Evolutionary conservation across 495 filamentous ascomycete genomes (phyloP).

Genomic region (Penicillium cinerascens): DNA sequence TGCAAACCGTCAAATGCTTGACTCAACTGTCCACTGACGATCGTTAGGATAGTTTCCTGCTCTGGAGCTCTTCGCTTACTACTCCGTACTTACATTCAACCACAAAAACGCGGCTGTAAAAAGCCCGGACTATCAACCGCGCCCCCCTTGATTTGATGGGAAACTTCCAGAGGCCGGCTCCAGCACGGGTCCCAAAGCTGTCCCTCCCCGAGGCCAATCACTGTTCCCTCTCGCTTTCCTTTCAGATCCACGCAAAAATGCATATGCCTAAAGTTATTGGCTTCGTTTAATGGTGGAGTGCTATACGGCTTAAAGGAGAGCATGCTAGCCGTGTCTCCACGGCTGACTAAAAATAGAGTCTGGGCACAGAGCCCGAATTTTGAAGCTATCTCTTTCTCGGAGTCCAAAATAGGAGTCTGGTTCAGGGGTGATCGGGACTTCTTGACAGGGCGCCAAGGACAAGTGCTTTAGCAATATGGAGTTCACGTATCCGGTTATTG

Average conservation of each 20-base stretch:
- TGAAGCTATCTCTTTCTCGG: background rate
- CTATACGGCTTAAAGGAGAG: background rate
- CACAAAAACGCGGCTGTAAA: background rate
- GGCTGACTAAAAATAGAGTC: slow-evolving; percentile 6
- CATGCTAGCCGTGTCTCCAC: background rate
- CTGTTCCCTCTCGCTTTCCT: background rate
- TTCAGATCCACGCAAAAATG: background rate
- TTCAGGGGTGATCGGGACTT: background rate
- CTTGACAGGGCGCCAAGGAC: background rate
- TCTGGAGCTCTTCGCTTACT: background rate
- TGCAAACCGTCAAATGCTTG: slow-evolving; percentile 13
- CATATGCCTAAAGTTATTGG: background rate
- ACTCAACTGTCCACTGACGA: slow-evolving; percentile 10
- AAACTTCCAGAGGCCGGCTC: background rate
- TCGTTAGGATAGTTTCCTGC: slow-evolving; percentile 10
- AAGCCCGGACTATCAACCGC: background rate
- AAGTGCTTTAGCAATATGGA: background rate
- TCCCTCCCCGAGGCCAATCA: background rate
- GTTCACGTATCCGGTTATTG: background rate
- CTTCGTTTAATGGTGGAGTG: background rate
- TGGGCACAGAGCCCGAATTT: background rate
- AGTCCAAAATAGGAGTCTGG: background rate
- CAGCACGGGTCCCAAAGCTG: background rate
- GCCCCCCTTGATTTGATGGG: background rate
- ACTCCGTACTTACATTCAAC: background rate